Base-by-base conservation (phyloP, 2,329 filamentous ascomycete species). In the Fusarium palustre region DNA sequence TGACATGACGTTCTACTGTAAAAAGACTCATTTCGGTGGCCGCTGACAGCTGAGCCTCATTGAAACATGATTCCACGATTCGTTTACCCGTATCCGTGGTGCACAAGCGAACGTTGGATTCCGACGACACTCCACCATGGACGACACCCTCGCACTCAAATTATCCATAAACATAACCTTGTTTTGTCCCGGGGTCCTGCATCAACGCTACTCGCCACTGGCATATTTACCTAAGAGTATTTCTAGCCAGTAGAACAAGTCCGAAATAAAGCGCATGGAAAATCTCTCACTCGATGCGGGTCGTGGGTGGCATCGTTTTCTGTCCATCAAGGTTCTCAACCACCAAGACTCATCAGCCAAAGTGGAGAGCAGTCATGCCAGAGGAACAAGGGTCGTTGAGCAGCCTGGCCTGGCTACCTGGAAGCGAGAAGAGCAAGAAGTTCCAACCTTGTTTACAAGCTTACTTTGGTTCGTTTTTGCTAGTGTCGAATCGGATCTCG, bases 291-390 rank as follows among this genome's bases (percentile, higher is more conserved):
- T 52, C 20, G 25, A 25, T 52, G 34, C n/a, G 48, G 48, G 48
- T 49, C 46, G 30, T 24, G 31, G 13, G 13, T 34, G 33, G n/a
- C 10, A 30, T 43, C n/a, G 13, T 20, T 28, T 20, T 41, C 11
- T 12, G 60, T 55, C 71, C 71, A 73, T 73, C 71, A 59, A 34
- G 71, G 71, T 73, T 73, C 71, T 73, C 59, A 68, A 68, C 54
- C 50, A 59, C 47, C 52, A 49, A 56, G 55, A 39, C 24, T 30
- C 24, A 33, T 45, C 38, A 36, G 31, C n/a, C 22, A 46, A 50
- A 50, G 60, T 56, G 59, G 57, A 60, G 38, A 39, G 15, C 5
- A 4, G 46, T 33, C 31, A 24, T 22, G 42, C 16, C 20, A 24
- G 52, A 39, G 15, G 13, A 20, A 20, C 34, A 39, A 52, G 34